Evolutionary conservation across 805 yeast species (phyloP).

Genomic region (Ogataea nonfermentans): DNA sequence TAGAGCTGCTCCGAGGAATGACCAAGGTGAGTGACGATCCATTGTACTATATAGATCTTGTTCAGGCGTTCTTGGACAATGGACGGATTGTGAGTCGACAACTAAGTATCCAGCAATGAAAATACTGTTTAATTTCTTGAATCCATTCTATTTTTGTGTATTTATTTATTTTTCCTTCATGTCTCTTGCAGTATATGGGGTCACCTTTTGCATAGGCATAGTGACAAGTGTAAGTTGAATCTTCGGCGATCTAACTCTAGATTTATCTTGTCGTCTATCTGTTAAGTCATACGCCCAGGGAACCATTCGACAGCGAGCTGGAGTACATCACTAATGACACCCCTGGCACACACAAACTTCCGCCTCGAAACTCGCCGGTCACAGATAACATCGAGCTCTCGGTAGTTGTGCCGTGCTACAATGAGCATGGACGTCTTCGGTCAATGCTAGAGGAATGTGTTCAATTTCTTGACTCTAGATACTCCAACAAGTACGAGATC

Average conservation of each 20-base stretch:
- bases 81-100: slow-evolving; percentile 37
- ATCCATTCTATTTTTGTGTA: no score
- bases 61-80: slow-evolving; percentile 45
- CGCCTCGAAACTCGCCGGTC: slow-evolving; percentile 32
- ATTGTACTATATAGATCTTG: slow-evolving; percentile 43
- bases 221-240: slow-evolving; percentile 4
- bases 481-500: slow-evolving; percentile 59
- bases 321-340: slow-evolving; percentile 49
- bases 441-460: slow-evolving; percentile 72
- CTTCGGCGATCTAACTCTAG: slow-evolving; percentile 11
- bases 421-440: slow-evolving; percentile 73
- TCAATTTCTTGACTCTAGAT: slow-evolving; percentile 41
- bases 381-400: slow-evolving; percentile 53
- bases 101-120: slow-evolving; percentile 27
- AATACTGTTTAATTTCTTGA: not conserved
- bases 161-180: slow-evolving; percentile 2
- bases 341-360: slow-evolving; percentile 33
- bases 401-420: slow-evolving; percentile 90
- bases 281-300: slow-evolving; percentile 65
- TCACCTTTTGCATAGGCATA: not conserved
- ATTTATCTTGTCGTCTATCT: slow-evolving; percentile 42
- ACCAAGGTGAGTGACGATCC: slow-evolving; percentile 35
- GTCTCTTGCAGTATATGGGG: slow-evolving; percentile 1
- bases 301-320: slow-evolving; percentile 51
- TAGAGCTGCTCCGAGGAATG: slow-evolving; percentile 33